Percentiles rank a stretch among this genome's conserved stretches.
Evolutionary conservation across 83 land plant genomes (phyloP).

Genomic region (Diphasiastrum complanatum): DNA sequence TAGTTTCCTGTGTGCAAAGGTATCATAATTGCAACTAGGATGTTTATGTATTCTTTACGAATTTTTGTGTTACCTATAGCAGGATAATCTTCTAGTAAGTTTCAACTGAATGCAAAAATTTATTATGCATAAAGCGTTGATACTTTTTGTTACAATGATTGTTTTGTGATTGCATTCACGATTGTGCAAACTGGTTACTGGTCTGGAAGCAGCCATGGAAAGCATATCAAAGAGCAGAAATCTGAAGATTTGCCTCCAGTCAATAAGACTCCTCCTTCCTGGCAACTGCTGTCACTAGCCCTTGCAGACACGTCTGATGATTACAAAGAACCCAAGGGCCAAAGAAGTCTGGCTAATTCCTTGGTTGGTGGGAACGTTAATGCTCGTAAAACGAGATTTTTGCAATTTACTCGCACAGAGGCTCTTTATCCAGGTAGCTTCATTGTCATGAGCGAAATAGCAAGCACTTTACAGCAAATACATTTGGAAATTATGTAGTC

Average conservation of each 20-base stretch:
- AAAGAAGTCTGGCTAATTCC: constrained; percentile 59
- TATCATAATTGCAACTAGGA: too few species aligned
- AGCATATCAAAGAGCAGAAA: constrained; percentile 53
- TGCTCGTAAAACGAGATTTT: constrained; percentile 51
- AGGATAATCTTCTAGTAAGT: too few species aligned
- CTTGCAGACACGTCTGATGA: constrained; percentile 49
- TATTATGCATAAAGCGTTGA: too few species aligned
- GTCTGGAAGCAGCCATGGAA: constrained; percentile 47
- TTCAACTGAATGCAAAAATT: too few species aligned
- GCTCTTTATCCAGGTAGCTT: constrained; percentile 49
- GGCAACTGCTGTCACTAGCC: constrained; percentile 26
- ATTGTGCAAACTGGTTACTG: neutral
- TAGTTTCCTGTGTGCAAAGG: constrained; percentile 47
- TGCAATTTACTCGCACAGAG: constrained; percentile 46
- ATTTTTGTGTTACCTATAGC: too few species aligned
- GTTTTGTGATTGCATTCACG: neutral
- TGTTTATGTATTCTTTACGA: too few species aligned
- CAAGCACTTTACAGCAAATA: neutral
- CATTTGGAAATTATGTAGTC: neutral
- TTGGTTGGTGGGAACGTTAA: constrained; percentile 71
- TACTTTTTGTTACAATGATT: neutral
- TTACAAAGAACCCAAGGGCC: constrained; percentile 45
- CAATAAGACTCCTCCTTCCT: constrained; percentile 36
- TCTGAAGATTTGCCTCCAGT: constrained; percentile 39
- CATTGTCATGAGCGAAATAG: neutral